Base-by-base conservation (phyloP, 1,284 basidiomycete genomes). In the Taiwanofungus camphoratus region DNA sequence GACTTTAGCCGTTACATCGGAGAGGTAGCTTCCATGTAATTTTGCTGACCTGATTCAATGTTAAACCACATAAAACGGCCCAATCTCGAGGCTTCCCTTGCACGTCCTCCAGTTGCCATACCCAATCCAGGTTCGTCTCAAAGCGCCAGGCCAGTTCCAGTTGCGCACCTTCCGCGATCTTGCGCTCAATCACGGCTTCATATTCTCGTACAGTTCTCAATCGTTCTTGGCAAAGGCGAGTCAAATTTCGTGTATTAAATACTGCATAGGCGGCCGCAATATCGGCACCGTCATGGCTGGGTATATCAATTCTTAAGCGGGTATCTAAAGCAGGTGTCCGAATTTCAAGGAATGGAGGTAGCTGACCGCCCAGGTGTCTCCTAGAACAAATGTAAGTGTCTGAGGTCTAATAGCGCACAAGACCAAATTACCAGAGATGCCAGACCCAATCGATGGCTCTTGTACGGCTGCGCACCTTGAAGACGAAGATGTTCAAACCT, bases 391-490 rank as follows among this genome's bases (percentile, higher is more conserved):
- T 4, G n/a, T 31, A 15, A 32, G 39, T 27, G 16, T 52, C 36
- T 45, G 41, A 5, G 44, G 26, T 45, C 20, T 38, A 13, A 38
- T 19, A 15, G 15, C 26, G 1, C n/a, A 22, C 27, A 7, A 6
- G 11, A 53, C 68, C n/a, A n/a, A n/a, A n/a, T 40, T 49, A 82
- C 85, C 87, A 87, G 36, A 92, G 63, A 46, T 78, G 73, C 89
- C 89, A 92, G 35, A 79, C 67, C 91, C 90, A 93, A 59, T 93
- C 90, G 21, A 74, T 69, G 2, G 83, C 82, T 39, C 86, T 69
- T 11, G 82, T 78, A 11, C 84, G 76, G 46, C 75, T 79, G 64
- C 82, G 87, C 22, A 66, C 60, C 55, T 91, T 89, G 62, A 90
- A 87, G 18, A 92, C 68, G 52, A 88, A 89, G 11, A 92, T 75